Evolutionary conservation across 805 yeast genomes (phyloP).

Genomic region (Pichia manshurica): DNA sequence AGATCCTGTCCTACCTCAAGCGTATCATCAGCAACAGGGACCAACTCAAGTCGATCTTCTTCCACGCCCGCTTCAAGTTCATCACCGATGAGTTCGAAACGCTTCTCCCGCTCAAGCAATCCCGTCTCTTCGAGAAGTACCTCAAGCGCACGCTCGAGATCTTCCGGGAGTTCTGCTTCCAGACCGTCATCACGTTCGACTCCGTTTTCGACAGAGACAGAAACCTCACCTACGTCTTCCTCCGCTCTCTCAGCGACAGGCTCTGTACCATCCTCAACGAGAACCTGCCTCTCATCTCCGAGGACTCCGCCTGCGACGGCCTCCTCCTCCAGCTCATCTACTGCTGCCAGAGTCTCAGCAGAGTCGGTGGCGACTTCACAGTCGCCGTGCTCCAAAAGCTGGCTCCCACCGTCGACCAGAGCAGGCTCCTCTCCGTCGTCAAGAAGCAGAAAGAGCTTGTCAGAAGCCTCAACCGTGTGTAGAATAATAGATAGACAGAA

Average conservation of each 20-base stretch:
- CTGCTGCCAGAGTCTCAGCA: slow-evolving; percentile 75
- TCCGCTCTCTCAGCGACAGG: slow-evolving; percentile 29
- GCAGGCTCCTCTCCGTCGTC: slow-evolving; percentile 14
- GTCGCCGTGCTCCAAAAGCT: slow-evolving; percentile 31
- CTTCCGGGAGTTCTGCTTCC: slow-evolving; percentile 76
- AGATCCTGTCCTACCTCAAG: slow-evolving; percentile 61
- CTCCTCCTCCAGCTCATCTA: slow-evolving; percentile 76
- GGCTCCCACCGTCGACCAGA: background rate
- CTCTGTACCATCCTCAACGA: slow-evolving; percentile 29
- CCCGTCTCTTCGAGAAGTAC: slow-evolving; percentile 50
- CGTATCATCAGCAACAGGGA: slow-evolving; percentile 18
- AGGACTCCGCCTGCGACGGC: slow-evolving; percentile 46
- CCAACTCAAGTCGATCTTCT: slow-evolving; percentile 49
- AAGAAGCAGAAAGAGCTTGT: slow-evolving; percentile 38
- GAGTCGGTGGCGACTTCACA: slow-evolving; percentile 68
- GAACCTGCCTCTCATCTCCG: slow-evolving; percentile 9
- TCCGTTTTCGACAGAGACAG: slow-evolving; percentile 45
- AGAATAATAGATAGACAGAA: no score
- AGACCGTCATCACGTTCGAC: slow-evolving; percentile 59
- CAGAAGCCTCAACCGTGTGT: slow-evolving; percentile 12
- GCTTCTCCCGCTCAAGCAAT: slow-evolving; percentile 48
- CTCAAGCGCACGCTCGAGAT: slow-evolving; percentile 78
- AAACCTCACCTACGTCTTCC: slow-evolving; percentile 33
- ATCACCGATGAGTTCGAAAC: slow-evolving; percentile 56
- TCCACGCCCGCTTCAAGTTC: slow-evolving; percentile 65